Conservation (phyloP, 805 yeast genomes). For the Starmera amethionina region DNA sequence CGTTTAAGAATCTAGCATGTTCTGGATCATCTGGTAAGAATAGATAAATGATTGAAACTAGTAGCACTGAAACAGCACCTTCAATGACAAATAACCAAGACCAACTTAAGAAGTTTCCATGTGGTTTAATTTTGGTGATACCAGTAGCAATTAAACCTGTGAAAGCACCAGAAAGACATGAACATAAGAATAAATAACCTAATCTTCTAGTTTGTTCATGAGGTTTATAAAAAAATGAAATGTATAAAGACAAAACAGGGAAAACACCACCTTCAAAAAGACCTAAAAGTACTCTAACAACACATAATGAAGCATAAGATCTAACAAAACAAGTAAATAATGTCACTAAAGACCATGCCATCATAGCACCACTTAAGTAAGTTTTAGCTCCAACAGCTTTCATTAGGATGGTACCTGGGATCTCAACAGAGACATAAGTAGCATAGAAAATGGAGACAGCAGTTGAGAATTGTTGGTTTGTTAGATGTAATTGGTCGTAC, state of each 20-base stretch:
- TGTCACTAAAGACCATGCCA: conserved; percentile 1
- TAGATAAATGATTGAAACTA: conserved; percentile 17
- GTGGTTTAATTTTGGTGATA: conserved; percentile 20
- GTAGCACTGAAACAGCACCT: conserved; percentile 24
- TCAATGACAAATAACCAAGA: conserved; percentile 30
- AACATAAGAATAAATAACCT: no score
- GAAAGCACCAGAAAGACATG: no score
- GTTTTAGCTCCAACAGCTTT: conserved; percentile 2
- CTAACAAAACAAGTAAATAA: no score
- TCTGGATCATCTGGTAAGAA: conserved; percentile 25
- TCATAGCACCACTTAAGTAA: neutral
- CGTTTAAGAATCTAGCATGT: conserved; percentile 21
- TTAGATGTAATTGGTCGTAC: conserved; percentile 18
- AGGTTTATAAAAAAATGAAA: no score
- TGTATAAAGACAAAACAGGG: no score
- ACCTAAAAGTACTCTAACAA: no score
- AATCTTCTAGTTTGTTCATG: no score
- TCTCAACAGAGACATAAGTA: conserved; percentile 22
- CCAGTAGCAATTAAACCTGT: conserved; percentile 14
- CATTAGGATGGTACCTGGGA: conserved; percentile 1
- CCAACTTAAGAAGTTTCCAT: conserved; percentile 23
- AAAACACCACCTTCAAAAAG: no score
- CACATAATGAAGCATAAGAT: no score
- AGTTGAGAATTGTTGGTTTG: conserved; percentile 20
- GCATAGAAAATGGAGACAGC: conserved; percentile 27